Conservation (phyloP, 2,329 filamentous ascomycete genomes). For the Fusarium austroafricanum region DNA sequence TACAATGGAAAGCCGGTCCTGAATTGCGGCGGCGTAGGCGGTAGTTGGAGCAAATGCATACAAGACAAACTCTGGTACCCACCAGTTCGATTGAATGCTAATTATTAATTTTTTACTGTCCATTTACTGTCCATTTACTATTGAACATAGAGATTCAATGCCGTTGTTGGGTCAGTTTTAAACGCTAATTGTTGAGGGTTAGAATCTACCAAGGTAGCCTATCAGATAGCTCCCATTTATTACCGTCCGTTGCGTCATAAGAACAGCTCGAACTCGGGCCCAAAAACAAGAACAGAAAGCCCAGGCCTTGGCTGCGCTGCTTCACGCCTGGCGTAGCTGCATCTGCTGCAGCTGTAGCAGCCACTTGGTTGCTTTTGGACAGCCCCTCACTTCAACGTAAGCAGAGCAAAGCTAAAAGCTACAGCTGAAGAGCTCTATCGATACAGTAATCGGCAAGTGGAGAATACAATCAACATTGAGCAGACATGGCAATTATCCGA, state of each 20-base stretch:
- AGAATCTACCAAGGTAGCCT: not conserved
- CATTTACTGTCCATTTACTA: not conserved
- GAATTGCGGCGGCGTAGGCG: slow-evolving; percentile 14
- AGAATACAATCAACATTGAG: not conserved
- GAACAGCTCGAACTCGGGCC: not conserved
- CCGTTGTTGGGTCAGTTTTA: not conserved
- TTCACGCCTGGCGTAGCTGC: slow-evolving; percentile 35
- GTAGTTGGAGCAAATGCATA: not conserved
- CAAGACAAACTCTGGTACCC: not conserved
- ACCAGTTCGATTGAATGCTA: not conserved
- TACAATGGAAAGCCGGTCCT: slow-evolving; percentile 9
- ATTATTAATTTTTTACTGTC: not conserved
- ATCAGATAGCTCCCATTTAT: slow-evolving; percentile 20
- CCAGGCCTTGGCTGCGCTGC: slow-evolving; percentile 2
- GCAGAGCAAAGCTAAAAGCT: slow-evolving; percentile 18
- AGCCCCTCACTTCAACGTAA: slow-evolving; percentile 32
- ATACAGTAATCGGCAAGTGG: not conserved
- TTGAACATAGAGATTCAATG: not conserved
- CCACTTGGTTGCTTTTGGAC: slow-evolving; percentile 29
- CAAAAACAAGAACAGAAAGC: not conserved
- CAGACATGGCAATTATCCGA: accelerated
- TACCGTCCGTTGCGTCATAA: slow-evolving; percentile 26
- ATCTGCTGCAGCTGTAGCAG: slow-evolving; percentile 3
- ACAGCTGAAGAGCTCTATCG: not conserved
- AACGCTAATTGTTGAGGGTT: not conserved